A percentile compares a stretch with the other conserved stretches of the same genome.
Evolutionary conservation across 805 yeast species (phyloP).

Genomic region (Wickerhamiella shivajii): DNA sequence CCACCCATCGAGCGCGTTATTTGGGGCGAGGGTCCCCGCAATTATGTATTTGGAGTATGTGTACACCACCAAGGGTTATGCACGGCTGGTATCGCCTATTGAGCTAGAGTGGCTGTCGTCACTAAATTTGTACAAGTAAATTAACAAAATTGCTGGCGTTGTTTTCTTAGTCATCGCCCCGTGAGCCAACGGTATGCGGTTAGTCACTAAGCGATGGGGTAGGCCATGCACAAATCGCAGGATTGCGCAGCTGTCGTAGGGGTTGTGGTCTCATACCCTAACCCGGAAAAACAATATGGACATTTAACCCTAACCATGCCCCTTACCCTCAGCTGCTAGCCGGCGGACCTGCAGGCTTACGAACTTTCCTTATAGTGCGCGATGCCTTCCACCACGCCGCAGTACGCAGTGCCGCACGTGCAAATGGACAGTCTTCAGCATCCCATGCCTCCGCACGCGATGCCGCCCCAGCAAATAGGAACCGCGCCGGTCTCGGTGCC

Average conservation of each 20-base stretch:
- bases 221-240: no score
- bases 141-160: neutral
- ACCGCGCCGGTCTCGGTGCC: constrained; percentile 2
- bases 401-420: constrained; percentile 5
- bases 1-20: constrained; percentile 81
- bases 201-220: no score
- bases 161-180: no score
- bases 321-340: no score
- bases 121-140: constrained; percentile 25
- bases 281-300: no score
- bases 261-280: no score
- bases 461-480: neutral
- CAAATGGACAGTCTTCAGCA: constrained; percentile 6
- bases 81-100: constrained; percentile 71
- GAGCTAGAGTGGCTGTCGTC: constrained; percentile 60
- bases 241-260: no score
- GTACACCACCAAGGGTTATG: constrained; percentile 84
- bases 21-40: constrained; percentile 71
- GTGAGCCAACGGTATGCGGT: no score
- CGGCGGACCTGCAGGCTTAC: neutral
- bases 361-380: neutral
- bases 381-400: constrained; percentile 7
- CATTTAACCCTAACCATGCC: no score
- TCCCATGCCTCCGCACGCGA: neutral
- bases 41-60: constrained; percentile 92